phyloP scores from a whole-genome alignment of 345 rosid species.

The Syzygium oleosum region DNA sequence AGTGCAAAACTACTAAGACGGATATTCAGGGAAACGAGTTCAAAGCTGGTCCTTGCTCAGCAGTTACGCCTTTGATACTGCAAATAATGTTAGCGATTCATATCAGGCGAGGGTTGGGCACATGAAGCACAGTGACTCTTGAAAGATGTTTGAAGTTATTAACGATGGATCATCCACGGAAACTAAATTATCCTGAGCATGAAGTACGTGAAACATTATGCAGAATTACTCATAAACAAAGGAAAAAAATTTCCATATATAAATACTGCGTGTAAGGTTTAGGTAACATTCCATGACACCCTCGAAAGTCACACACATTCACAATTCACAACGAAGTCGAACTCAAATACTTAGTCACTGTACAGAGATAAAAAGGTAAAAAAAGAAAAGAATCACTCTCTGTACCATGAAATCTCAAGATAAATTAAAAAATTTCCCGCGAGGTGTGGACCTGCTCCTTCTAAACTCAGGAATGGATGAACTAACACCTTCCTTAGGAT shows the following conservation, averaged over 20 bases:
- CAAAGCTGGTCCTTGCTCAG: background rate
- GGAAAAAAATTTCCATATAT: background rate
- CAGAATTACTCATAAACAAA: background rate
- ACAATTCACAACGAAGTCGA: background rate
- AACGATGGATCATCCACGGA: background rate
- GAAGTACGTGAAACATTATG: background rate
- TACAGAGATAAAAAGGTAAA: conserved; percentile 10
- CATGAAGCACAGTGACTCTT: background rate
- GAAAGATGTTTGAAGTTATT: background rate
- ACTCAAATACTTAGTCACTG: conserved; percentile 8
- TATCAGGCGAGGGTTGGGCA: background rate
- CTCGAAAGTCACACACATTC: background rate
- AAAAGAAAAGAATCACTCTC: background rate
- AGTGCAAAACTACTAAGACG: background rate
- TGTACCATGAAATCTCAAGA: conserved; percentile 18
- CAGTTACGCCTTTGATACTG: background rate
- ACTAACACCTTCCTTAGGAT: conserved; percentile 34
- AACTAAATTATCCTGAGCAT: background rate
- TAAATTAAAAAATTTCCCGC: conserved; percentile 42
- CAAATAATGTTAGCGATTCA: background rate
- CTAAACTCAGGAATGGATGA: conserved; percentile 44
- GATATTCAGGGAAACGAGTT: background rate
- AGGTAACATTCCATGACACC: background rate
- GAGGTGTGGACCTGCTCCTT: conserved; percentile 71
- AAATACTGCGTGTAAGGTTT: background rate